Evolutionary conservation across 1,284 basidiomycete species (phyloP).

Genomic region (Dichomitus squalens): DNA sequence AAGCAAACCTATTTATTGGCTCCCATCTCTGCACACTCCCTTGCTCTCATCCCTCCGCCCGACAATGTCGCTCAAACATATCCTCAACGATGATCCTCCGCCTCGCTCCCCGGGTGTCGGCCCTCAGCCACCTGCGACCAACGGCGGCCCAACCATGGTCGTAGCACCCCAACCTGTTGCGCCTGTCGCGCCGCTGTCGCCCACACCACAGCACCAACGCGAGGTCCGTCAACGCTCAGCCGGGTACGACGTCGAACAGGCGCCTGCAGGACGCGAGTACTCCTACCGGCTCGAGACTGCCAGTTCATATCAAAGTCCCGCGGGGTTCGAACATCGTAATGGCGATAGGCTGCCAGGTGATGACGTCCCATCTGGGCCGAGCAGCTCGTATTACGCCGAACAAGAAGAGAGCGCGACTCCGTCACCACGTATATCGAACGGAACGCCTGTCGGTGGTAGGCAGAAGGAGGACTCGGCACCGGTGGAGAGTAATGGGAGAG

Average conservation of each 20-base stretch:
- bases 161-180: slow-evolving; percentile 22
- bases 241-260: slow-evolving; percentile 33
- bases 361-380: slow-evolving; percentile 39
- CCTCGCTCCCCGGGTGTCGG: slow-evolving; percentile 25
- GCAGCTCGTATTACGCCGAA: slow-evolving; percentile 40
- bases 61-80: slow-evolving; percentile 71
- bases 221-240: slow-evolving; percentile 30
- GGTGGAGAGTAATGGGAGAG: slow-evolving; percentile 42
- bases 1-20: slow-evolving; percentile 26
- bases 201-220: slow-evolving; percentile 25
- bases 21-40: slow-evolving; percentile 22
- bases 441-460: slow-evolving; percentile 29
- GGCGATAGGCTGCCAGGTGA: slow-evolving; percentile 42
- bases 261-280: slow-evolving; percentile 31
- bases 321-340: slow-evolving; percentile 42
- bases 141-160: slow-evolving; percentile 25
- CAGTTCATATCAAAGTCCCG: slow-evolving; percentile 38
- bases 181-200: slow-evolving; percentile 26
- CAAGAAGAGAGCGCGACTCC: slow-evolving; percentile 31
- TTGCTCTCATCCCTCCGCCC: slow-evolving; percentile 18
- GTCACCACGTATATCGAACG: slow-evolving; percentile 32
- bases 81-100: slow-evolving; percentile 69
- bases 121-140: slow-evolving; percentile 18
- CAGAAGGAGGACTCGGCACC: slow-evolving; percentile 39
- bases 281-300: slow-evolving; percentile 38